phyloP scores from a whole-genome alignment of 129 eudicot genomes.

The Mikania micrantha region DNA sequence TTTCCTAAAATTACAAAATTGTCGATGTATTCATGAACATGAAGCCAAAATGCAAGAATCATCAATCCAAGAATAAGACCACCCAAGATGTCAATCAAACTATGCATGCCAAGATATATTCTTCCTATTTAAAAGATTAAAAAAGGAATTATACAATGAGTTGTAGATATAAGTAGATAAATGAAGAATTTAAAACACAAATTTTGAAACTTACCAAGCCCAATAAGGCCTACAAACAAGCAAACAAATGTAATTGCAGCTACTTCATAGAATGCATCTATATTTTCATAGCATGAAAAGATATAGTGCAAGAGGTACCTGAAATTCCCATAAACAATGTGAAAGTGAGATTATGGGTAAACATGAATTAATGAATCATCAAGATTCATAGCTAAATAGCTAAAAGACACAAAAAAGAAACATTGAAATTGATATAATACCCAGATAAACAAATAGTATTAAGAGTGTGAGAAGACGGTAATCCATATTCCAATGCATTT shows the following conservation, averaged over 20 bases:
- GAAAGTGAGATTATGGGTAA: constrained; percentile 4
- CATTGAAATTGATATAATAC: constrained; percentile 27
- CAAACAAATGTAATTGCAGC: constrained; percentile 43
- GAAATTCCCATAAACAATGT: constrained; percentile 13
- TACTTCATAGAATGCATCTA: constrained; percentile 20
- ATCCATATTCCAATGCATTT: constrained; percentile 86
- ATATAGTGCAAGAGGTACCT: constrained; percentile 71
- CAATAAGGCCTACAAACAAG: constrained; percentile 55
- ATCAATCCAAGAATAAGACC: constrained; percentile 77
- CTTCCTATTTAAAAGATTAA: constrained; percentile 47
- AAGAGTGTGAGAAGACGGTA: constrained; percentile 98
- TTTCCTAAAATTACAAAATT: constrained; percentile 62
- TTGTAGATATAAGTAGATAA: background rate
- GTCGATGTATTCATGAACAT: constrained; percentile 53
- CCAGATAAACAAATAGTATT: constrained; percentile 96
- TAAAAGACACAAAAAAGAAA: background rate
- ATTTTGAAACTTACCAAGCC: constrained; percentile 49
- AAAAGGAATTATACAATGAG: constrained; percentile 2
- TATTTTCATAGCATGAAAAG: constrained; percentile 31
- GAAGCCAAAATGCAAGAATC: constrained; percentile 75
- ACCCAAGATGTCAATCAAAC: constrained; percentile 66
- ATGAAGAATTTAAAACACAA: background rate
- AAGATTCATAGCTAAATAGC: background rate
- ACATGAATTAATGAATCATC: constrained; percentile 17
- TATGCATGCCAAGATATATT: constrained; percentile 96